Conservation (phyloP, 257 asterid genomes). For the Jaltomata sinuosa region DNA sequence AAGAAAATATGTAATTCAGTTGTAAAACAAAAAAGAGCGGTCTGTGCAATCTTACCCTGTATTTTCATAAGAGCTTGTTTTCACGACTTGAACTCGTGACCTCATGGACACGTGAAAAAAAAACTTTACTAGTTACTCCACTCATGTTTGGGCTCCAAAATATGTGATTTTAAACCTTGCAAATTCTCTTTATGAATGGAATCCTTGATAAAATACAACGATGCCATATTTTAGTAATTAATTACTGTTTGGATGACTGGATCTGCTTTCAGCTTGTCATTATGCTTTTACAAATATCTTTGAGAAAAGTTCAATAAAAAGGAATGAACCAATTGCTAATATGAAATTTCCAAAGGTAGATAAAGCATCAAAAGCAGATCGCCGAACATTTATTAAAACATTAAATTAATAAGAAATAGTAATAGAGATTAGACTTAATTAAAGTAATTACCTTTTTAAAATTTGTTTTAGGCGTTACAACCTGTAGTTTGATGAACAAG, state of each 20-base stretch:
- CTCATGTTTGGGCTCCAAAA: not conserved
- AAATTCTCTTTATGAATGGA: not conserved
- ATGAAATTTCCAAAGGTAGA: not conserved
- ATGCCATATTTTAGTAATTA: no score
- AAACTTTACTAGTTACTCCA: no score
- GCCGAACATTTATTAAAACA: not conserved
- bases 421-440: not conserved
- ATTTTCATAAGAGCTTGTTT: no score
- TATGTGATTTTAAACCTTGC: not conserved
- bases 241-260: no score
- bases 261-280: not conserved
- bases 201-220: not conserved
- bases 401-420: not conserved
- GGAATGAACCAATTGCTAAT: not conserved
- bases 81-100: no score
- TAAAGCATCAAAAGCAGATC: not conserved
- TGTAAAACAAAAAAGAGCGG: not conserved
- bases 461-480: not conserved
- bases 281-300: not conserved
- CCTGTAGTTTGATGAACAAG: not conserved
- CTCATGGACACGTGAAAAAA: no score
- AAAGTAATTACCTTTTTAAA: not conserved
- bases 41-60: no score
- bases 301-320: not conserved
- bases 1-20: not conserved